These are phyloP conservation scores for Creolimax fragrantissima DNA, from an alignment of 78 protist genomes.

Conservation along the genomic window DNA sequence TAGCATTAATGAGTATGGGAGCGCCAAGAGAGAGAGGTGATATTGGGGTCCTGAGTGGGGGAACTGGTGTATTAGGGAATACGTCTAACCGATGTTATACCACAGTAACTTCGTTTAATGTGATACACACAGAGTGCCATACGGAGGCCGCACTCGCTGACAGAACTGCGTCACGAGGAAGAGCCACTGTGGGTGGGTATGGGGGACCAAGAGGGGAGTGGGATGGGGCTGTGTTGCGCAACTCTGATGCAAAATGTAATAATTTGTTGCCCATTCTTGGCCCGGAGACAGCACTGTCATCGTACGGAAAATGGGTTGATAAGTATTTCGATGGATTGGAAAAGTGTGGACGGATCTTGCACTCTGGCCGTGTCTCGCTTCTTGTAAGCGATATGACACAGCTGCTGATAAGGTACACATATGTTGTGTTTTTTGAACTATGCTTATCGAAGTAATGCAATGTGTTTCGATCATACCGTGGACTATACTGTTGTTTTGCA, in stretches of 20 bases:
- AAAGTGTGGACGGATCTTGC: background rate
- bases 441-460: too few species aligned
- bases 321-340: constrained; percentile 16
- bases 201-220: constrained; percentile 60
- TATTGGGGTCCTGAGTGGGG: too few species aligned
- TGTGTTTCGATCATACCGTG: too few species aligned
- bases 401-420: constrained; percentile 29
- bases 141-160: constrained; percentile 63
- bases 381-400: constrained; percentile 46
- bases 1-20: too few species aligned
- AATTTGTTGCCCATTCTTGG: constrained; percentile 56
- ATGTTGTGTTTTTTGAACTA: too few species aligned
- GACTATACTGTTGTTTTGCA: too few species aligned
- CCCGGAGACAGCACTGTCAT: constrained; percentile 21
- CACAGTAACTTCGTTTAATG: constrained; percentile 68
- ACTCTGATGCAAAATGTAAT: constrained; percentile 64
- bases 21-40: too few species aligned
- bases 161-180: background rate
- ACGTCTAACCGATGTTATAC: too few species aligned
- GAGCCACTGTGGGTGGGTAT: background rate
- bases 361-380: constrained; percentile 22
- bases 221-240: constrained; percentile 82
- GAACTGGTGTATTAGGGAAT: too few species aligned
- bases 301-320: constrained; percentile 27
- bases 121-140: constrained; percentile 70